These are phyloP conservation scores for Sphagnum tenellum DNA, from an alignment of 225 moss, liverwort and hornwort species.

Conservation along the genomic window DNA sequence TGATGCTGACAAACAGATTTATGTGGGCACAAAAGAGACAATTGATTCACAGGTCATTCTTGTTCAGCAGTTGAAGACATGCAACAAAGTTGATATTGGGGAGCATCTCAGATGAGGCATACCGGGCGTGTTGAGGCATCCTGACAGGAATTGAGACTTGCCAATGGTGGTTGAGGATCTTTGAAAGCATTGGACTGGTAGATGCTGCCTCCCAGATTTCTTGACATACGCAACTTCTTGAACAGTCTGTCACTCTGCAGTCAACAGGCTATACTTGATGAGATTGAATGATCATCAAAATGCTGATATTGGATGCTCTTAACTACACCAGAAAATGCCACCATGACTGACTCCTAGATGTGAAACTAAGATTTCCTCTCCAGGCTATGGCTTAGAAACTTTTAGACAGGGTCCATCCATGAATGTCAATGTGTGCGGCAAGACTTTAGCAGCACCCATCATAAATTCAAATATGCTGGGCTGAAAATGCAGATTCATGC, in stretches of 20 bases:
- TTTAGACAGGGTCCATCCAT: too few relatives aligned
- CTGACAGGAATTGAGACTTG: constrained; percentile 51
- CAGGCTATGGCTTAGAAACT: neutral
- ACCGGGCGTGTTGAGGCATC: constrained; percentile 45
- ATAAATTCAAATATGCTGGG: too few relatives aligned
- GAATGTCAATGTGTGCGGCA: too few relatives aligned
- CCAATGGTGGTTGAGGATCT: constrained; percentile 39
- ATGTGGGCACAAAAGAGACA: too few relatives aligned
- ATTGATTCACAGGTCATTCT: too few relatives aligned
- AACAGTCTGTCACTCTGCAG: constrained; percentile 33
- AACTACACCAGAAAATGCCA: too few relatives aligned
- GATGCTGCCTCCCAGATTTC: constrained; percentile 22
- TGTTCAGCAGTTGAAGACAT: constrained; percentile 1
- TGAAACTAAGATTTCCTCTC: neutral
- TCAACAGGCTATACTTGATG: constrained; percentile 31
- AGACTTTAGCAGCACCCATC: too few relatives aligned
- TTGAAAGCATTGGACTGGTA: constrained; percentile 15
- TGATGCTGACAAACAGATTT: too few relatives aligned
- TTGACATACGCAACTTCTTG: constrained; percentile 47
- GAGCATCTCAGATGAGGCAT: constrained; percentile 4
- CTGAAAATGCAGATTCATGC: too few relatives aligned
- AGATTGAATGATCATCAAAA: neutral
- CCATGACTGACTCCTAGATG: neutral
- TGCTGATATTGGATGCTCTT: too few relatives aligned
- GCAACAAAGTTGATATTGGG: constrained; percentile 2